Base-by-base conservation (phyloP, 2,329 filamentous ascomycete species). In the Pseudocercospora eumusae region DNA sequence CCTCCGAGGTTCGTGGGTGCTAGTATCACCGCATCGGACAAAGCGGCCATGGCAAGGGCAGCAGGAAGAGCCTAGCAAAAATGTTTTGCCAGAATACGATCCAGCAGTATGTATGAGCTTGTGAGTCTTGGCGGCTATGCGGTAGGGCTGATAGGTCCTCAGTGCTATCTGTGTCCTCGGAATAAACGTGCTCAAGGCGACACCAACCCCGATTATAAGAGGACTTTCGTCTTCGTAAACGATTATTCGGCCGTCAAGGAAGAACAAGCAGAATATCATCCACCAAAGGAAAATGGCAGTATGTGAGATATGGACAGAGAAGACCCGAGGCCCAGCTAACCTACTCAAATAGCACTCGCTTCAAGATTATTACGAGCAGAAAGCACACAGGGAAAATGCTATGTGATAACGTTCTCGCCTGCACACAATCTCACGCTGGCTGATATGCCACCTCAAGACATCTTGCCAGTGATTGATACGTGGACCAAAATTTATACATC, bases 161-260 rank as follows among this genome's bases (percentile, higher is more conserved):
- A 93, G 84, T 99, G 95, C 78, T 99, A 98, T 76, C 84, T 99
- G 9, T 99, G 95, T 74, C 95, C 95, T 0, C 87, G 92, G 40
- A 99, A 99, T 75, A 83, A 89, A 68, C 88, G 95, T 60, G 95
- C 95, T 3, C 87, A 92, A 70, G 95, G 95, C 59, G 92, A 95
- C 72, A 75, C 77, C 63, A 99, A 99, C 72, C 93, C 95, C 1
- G 82, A 90, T 58, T 99, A 98, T 74, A 83, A 90, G 57, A 86
- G 86, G 71, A 96, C 92, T 0, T 98, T 96, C 75, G 89, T 93
- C 42, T 99, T 99, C 73, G 90, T 98, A 69, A 99, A 99, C 73
- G 95, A 99, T 76, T 99, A 95, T 78, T 96, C 92, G 72, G 95
- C 95, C 1, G 93, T 99, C 56, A 97, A 96, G 79, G 93, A 97